Evolutionary conservation across 2,329 filamentous ascomycete species (phyloP), one percentile per base, ranked within the genome.

Genomic region (Ophiostoma tasmaniense): DNA sequence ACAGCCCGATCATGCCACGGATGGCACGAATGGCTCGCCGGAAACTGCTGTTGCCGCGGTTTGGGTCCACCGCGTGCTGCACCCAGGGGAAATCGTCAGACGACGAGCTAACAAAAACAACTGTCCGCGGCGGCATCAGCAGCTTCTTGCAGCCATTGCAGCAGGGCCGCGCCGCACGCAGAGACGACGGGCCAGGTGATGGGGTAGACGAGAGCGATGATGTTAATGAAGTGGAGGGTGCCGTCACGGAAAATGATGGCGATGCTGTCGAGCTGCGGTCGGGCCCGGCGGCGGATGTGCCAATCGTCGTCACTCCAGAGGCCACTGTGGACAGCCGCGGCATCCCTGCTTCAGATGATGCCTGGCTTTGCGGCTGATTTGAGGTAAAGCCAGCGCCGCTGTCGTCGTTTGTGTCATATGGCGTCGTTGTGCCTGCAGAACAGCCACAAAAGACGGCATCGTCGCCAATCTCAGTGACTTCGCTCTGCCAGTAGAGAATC

Each of bases 401-500:
- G 64, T 70, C 28, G 50, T 61, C 28, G 37, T 37, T 37, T 22
- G n/a, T n/a, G 20, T 65, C 64, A 22, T 65, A 65, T 13, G 68
- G 64, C 0, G 55, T 30, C 13, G 50, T 25, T 20, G 39, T 67
- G 62, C 67, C 70, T 1, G 55, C 73, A 5, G 76, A 75, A 68
- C 76, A 78, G 66, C 72, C 73, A 73, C 79, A 79, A 17, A 76
- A 75, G 25, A 75, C 74, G 45, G 61, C 28, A 37, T 66, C 52
- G 1, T 74, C 75, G 65, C 78, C 64, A 22, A 65, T 76, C 28
- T 76, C 74, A 45, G 77, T 77, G 65, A 85, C 81, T 75, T 85
- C 84, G 67, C 76, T 76, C 68, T 81, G 80, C 84, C 84, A 86
- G 70, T 81, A 78, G 70, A 81, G 75, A 72, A 85, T 83, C 75